Conservation (phyloP, 208 protist species). For the Trichomonas gallinae region DNA sequence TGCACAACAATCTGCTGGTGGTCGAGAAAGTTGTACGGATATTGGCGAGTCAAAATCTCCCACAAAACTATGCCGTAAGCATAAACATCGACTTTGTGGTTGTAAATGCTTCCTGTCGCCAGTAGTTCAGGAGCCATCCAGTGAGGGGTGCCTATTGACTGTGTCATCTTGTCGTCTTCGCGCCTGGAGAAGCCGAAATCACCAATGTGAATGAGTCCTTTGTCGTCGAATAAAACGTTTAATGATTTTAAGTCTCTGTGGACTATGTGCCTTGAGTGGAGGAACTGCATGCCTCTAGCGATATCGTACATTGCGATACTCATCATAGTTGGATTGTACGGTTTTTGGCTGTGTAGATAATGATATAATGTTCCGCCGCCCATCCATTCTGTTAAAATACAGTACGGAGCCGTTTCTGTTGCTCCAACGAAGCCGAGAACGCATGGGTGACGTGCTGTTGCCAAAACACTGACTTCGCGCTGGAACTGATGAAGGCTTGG, state of each 20-base stretch:
- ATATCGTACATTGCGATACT: neutral
- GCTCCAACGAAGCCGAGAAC: neutral
- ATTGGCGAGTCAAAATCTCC: neutral
- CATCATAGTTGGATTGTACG: neutral
- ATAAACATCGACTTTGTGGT: neutral
- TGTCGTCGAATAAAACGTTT: neutral
- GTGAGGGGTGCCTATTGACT: neutral
- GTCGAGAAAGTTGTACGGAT: neutral
- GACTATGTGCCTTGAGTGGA: neutral
- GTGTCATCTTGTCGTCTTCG: neutral
- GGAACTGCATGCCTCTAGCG: neutral
- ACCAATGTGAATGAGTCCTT: neutral
- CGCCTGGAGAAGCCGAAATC: neutral
- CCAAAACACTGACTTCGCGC: neutral
- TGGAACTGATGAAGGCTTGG: neutral
- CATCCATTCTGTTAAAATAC: slow-evolving; percentile 22
- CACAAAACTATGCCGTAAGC: neutral
- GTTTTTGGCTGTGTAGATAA: neutral
- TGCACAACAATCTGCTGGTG: neutral
- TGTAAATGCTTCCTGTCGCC: neutral
- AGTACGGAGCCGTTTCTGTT: neutral
- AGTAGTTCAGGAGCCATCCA: slow-evolving; percentile 21
- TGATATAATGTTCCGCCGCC: neutral
- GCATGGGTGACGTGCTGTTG: neutral
- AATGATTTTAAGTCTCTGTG: slow-evolving; percentile 7